Conservation (phyloP, 345 rosid species). For the Gossypium sturtianum region DNA sequence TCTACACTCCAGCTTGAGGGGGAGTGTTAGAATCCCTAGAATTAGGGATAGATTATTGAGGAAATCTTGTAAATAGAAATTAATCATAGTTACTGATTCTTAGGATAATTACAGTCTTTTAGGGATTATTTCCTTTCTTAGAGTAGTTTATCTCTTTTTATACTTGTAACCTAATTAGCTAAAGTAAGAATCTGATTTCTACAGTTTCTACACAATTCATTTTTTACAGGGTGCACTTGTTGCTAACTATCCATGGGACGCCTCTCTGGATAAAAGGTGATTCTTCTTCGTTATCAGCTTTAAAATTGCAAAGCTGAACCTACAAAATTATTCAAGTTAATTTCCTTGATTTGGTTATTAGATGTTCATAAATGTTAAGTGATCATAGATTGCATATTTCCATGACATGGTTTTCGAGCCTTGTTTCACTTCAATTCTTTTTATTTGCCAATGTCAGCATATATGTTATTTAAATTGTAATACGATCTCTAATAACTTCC, state of each 20-base stretch:
- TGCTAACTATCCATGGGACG: slow-evolving; percentile 99
- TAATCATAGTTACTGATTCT: no score
- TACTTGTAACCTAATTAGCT: no score
- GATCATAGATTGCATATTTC: not conserved
- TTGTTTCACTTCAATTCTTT: not conserved
- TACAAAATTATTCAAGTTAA: not conserved
- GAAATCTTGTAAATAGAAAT: no score
- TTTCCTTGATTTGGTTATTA: not conserved
- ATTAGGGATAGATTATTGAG: no score
- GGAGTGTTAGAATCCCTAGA: no score
- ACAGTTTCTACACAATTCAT: no score
- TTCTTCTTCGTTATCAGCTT: slow-evolving; percentile 3
- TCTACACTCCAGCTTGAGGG: no score
- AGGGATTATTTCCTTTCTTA: no score
- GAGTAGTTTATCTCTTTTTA: no score
- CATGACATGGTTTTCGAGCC: not conserved
- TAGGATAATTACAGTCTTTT: no score
- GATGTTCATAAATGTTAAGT: not conserved
- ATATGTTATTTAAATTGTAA: not conserved
- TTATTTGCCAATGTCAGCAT: not conserved
- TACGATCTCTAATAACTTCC: slow-evolving; percentile 4
- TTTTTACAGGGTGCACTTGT: slow-evolving; percentile 84
- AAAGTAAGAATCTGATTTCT: no score
- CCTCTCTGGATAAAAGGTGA: slow-evolving; percentile 69
- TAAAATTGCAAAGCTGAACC: not conserved